phyloP scores from a whole-genome alignment of 768 basidiomycete species.

The Mycena vitilis region DNA sequence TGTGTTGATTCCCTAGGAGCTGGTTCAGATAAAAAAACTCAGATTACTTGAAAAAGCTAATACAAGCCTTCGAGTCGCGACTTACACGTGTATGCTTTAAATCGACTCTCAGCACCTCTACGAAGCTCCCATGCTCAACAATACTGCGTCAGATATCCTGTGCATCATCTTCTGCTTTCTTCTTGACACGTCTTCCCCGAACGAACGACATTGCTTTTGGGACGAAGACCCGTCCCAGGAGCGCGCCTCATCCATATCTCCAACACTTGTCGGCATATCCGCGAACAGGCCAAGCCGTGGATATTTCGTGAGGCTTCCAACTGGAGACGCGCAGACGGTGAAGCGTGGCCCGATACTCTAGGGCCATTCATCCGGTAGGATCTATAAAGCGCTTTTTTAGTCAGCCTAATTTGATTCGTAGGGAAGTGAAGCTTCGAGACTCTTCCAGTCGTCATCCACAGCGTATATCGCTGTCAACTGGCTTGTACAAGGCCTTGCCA shows the following conservation, averaged over 20 bases:
- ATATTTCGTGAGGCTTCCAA: slow-evolving; percentile 10
- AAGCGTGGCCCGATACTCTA: neutral
- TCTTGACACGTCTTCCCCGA: no score
- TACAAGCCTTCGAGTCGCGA: no score
- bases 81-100: no score
- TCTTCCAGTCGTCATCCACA: neutral
- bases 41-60: no score
- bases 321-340: slow-evolving; percentile 3
- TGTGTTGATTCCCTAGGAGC: no score
- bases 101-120: no score
- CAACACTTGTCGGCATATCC: slow-evolving; percentile 13
- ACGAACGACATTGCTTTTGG: no score
- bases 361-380: neutral
- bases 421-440: neutral
- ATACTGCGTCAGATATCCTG: no score
- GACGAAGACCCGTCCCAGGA: neutral
- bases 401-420: neutral
- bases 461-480: neutral
- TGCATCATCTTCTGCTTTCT: no score
- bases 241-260: slow-evolving; percentile 8
- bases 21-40: no score
- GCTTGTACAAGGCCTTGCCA: neutral
- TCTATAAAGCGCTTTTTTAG: neutral
- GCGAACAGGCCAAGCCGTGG: neutral
- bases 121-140: no score